These are phyloP conservation scores for Macrophomina tecta DNA, from an alignment of 2,329 filamentous ascomycete genomes.

Conservation along the genomic window DNA sequence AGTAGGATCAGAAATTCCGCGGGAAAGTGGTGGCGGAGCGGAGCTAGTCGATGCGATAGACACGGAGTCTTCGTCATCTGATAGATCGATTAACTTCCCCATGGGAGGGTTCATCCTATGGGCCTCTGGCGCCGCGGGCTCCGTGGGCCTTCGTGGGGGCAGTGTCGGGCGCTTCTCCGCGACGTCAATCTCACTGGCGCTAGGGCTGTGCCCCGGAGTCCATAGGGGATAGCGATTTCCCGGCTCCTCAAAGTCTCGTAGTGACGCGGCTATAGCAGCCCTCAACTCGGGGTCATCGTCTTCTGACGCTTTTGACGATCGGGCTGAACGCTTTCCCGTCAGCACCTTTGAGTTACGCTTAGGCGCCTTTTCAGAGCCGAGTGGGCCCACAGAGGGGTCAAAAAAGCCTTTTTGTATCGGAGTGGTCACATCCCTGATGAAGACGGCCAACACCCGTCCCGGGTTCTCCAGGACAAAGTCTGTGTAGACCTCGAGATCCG, in stretches of 20 bases:
- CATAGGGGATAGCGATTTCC: conserved; percentile 35
- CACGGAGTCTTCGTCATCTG: conserved; percentile 45
- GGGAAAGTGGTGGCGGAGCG: conserved; percentile 32
- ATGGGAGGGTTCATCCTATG: conserved; percentile 32
- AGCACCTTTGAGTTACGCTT: conserved; percentile 29
- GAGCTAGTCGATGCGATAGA: conserved; percentile 29
- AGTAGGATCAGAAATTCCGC: conserved; percentile 37
- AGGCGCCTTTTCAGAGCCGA: conserved; percentile 39
- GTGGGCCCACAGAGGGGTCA: conserved; percentile 62
- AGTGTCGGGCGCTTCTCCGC: conserved; percentile 42
- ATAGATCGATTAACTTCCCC: conserved; percentile 56
- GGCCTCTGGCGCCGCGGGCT: conserved; percentile 35
- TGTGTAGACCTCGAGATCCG: conserved; percentile 95
- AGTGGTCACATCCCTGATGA: conserved; percentile 95
- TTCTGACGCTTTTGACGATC: conserved; percentile 36
- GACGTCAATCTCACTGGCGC: conserved; percentile 44
- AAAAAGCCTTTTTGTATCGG: conserved; percentile 77
- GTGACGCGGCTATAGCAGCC: conserved; percentile 55
- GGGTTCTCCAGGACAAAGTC: conserved; percentile 88
- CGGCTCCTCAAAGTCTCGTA: conserved; percentile 52
- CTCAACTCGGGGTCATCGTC: conserved; percentile 56
- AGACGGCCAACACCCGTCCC: conserved; percentile 81
- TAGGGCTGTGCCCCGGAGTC: conserved; percentile 41
- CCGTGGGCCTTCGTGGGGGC: conserved; percentile 42
- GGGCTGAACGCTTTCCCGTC: conserved; percentile 26